Evolutionary conservation across 306 rosid genomes (phyloP), one percentile per base, ranked within the genome.

Genomic region (Acacia acuminata): DNA sequence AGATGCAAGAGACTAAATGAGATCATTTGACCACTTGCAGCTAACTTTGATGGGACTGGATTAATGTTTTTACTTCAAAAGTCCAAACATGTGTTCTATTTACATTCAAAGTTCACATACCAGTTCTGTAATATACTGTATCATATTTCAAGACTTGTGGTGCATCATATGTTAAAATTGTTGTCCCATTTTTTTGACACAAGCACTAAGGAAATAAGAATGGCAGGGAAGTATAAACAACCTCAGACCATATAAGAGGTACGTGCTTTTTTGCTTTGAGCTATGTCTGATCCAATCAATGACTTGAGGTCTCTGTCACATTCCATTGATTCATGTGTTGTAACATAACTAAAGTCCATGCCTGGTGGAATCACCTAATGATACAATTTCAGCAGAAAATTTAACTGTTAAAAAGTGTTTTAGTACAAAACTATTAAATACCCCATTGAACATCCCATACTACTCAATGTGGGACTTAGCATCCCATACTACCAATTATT

Each of bases 231-330:
- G 77, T 75, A 55, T 79, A 66, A 73, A 50, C 71, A 56, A 92
- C 97, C 97, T 91, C 94, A 10, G 95, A 86, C 97, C 97, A 91
- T 72, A 93, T 91, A 67, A 89, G 93, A 73, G 97, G 96, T 24
- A 91, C 80, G 73, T 88, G 81, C 82, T 84, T 79, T n/a, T 75
- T 93, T 93, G 84, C 67, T 73, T 85, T 90, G 96, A 80, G 90
- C 84, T 86, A 89, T 85, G 42, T 88, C 94, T 12, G 93, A 64
- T 78, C 89, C 92, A 53, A 93, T 80, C 85, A 93, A 60, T 69
- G 92, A 91, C 84, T 88, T 91, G 53, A 93, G 91, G 73, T 93
- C 97, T 53, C 91, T 93, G 40, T 90, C 94, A n/a, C 89, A 86
- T 86, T 90, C 97, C 40, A 78, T 44, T 22, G 85, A 79, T 78